Evolutionary conservation across 805 yeast species (phyloP).

Genomic region (Schizosaccharomyces octosporus): DNA sequence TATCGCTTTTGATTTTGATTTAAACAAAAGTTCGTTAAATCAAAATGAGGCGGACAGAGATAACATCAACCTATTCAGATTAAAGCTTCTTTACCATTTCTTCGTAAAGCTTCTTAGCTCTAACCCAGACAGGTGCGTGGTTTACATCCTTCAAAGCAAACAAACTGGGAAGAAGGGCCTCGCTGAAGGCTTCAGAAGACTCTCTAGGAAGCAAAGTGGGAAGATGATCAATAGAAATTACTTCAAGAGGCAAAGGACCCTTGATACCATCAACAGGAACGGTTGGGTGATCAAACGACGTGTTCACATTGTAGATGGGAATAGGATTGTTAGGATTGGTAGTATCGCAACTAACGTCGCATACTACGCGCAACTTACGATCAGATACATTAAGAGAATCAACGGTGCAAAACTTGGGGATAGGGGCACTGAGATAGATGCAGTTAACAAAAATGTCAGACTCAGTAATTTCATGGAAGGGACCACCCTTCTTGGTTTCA

Average conservation of each 20-base stretch:
- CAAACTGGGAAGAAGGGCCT: conserved; percentile 71
- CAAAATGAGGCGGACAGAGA: too few relatives aligned
- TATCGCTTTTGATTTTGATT: too few relatives aligned
- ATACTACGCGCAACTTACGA: conserved; percentile 74
- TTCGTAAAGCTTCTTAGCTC: conserved; percentile 62
- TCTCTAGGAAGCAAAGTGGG: conserved; percentile 93
- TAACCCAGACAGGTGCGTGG: conserved; percentile 72
- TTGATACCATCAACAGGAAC: conserved; percentile 48
- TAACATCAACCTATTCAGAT: not conserved
- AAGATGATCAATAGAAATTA: conserved; percentile 83
- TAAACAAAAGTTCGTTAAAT: too few relatives aligned
- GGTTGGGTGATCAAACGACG: conserved; percentile 78
- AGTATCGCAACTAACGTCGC: conserved; percentile 95
- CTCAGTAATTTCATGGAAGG: conserved; percentile 71
- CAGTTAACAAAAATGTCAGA: conserved; percentile 87
- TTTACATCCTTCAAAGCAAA: conserved; percentile 62
- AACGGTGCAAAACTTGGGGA: conserved; percentile 66
- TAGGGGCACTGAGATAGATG: conserved; percentile 78
- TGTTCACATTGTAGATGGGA: conserved; percentile 76
- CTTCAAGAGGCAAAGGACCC: conserved; percentile 47
- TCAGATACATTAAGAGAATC: conserved; percentile 36
- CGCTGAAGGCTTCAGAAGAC: conserved; percentile 75
- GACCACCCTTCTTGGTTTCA: conserved; percentile 93
- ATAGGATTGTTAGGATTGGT: conserved; percentile 96
- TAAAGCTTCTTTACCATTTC: conserved; percentile 56